Evolutionary conservation across 2,329 filamentous ascomycete genomes (phyloP).

Genomic region (Stagonosporopsis cucurbitacearum): DNA sequence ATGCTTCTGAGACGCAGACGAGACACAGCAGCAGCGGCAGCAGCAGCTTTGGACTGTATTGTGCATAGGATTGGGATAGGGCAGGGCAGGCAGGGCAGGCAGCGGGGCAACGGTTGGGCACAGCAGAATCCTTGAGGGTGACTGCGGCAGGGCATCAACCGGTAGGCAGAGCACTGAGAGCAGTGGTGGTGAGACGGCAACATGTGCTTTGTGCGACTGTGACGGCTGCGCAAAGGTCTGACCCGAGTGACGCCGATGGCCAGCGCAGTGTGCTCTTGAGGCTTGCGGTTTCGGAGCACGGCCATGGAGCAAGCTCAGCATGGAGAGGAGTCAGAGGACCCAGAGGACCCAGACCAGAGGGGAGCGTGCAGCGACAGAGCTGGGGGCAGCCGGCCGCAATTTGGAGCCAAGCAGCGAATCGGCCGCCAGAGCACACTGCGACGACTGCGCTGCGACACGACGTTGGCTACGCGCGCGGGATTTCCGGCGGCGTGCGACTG

Average conservation of each 20-base stretch:
- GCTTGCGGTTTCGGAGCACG: constrained; percentile 12
- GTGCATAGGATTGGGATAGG: too few relatives aligned
- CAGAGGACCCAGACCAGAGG: neutral
- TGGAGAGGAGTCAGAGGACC: neutral
- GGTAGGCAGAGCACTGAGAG: too few relatives aligned
- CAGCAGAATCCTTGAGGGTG: neutral
- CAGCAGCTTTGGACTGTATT: constrained; percentile 8
- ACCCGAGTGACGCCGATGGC: constrained; percentile 6
- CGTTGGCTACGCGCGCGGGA: constrained; percentile 43
- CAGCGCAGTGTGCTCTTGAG: constrained; percentile 9
- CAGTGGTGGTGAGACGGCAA: constrained; percentile 5
- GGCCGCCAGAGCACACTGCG: neutral
- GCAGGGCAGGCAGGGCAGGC: constrained; percentile 13
- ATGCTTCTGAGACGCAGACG: constrained; percentile 40
- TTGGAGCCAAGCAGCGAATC: constrained; percentile 29
- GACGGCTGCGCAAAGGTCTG: constrained; percentile 12
- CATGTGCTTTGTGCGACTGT: constrained; percentile 19
- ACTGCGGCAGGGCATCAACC: neutral
- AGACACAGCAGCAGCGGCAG: constrained; percentile 32
- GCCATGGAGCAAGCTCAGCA: too few relatives aligned
- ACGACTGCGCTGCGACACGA: constrained; percentile 21
- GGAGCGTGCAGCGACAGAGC: constrained; percentile 5
- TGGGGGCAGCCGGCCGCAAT: constrained; percentile 31
- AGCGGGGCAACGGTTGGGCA: constrained; percentile 22
- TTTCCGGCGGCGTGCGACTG: constrained; percentile 29